Evolutionary conservation across 2,329 filamentous ascomycete species (phyloP).

Genomic region (Neonectria coccinea): DNA sequence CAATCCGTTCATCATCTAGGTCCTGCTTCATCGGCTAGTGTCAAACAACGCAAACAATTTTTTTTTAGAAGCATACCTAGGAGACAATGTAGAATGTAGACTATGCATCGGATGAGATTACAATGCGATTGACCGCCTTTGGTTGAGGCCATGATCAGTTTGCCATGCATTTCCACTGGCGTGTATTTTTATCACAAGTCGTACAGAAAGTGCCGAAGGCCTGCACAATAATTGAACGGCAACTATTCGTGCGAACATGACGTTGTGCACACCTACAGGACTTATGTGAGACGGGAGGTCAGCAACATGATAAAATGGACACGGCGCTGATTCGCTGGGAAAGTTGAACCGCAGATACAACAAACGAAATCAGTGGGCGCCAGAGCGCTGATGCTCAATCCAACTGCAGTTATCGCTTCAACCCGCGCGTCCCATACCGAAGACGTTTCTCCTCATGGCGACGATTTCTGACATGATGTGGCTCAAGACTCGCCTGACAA

Average conservation of each 20-base stretch:
- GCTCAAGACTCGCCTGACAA: conserved; percentile 34
- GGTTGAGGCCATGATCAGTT: not conserved
- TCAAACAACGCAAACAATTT: no score
- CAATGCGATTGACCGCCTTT: not conserved
- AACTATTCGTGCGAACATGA: not conserved
- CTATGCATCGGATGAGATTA: not conserved
- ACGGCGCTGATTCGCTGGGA: not conserved
- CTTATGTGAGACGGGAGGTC: conserved; percentile 10
- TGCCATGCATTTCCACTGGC: not conserved
- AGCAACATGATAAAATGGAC: not conserved
- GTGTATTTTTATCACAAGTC: not conserved
- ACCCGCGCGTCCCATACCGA: conserved; percentile 18
- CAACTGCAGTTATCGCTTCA: conserved; percentile 10
- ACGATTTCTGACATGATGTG: conserved; percentile 34
- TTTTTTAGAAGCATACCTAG: no score
- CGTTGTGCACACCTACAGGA: conserved; percentile 8
- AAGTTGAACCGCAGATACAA: not conserved
- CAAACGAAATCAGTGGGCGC: not conserved
- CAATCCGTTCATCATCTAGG: no score
- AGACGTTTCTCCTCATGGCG: conserved; percentile 9
- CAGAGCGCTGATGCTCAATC: not conserved
- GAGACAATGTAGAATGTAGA: not conserved
- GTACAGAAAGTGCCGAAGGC: not conserved
- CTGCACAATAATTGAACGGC: not conserved
- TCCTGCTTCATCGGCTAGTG: no score